These are phyloP conservation scores for Gossypium aridum DNA, from an alignment of 441 rosid genomes.

Conservation along the genomic window DNA sequence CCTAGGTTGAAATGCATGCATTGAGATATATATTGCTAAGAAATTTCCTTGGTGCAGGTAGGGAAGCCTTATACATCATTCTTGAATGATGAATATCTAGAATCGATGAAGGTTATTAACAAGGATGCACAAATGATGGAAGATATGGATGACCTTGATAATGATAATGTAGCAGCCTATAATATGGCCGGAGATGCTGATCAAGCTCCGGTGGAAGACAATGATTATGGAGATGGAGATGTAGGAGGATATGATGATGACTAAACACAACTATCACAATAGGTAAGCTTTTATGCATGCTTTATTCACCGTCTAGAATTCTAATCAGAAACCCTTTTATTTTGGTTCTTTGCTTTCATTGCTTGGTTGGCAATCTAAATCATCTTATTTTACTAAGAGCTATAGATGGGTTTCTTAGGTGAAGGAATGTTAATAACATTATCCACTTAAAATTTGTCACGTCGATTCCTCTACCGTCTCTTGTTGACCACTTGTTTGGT, in stretches of 20 bases:
- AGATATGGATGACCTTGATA: constrained; percentile 12
- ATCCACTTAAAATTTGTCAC: not conserved
- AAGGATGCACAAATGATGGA: constrained; percentile 20
- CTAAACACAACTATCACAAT: not conserved
- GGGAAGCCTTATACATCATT: constrained; percentile 60
- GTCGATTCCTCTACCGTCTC: not conserved
- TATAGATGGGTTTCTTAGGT: not conserved
- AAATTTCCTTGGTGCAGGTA: constrained; percentile 39
- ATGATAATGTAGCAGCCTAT: constrained; percentile 17
- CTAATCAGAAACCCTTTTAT: too few relatives aligned
- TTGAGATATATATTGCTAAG: not conserved
- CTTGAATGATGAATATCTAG: constrained; percentile 57
- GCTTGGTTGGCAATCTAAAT: not conserved
- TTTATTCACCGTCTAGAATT: too few relatives aligned
- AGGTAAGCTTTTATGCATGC: not conserved
- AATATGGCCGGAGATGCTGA: constrained; percentile 23
- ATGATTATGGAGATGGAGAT: constrained; percentile 29
- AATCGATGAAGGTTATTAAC: constrained; percentile 30
- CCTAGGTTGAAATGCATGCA: not conserved
- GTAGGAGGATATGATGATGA: constrained; percentile 28
- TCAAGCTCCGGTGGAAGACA: constrained; percentile 29
- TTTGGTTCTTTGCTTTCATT: not conserved
- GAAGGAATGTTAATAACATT: not conserved
- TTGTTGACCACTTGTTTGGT: not conserved
- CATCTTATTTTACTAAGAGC: not conserved